These are phyloP conservation scores for Zymoseptoria ardabiliae DNA, from an alignment of 2,329 filamentous ascomycete species.

Conservation along the genomic window DNA sequence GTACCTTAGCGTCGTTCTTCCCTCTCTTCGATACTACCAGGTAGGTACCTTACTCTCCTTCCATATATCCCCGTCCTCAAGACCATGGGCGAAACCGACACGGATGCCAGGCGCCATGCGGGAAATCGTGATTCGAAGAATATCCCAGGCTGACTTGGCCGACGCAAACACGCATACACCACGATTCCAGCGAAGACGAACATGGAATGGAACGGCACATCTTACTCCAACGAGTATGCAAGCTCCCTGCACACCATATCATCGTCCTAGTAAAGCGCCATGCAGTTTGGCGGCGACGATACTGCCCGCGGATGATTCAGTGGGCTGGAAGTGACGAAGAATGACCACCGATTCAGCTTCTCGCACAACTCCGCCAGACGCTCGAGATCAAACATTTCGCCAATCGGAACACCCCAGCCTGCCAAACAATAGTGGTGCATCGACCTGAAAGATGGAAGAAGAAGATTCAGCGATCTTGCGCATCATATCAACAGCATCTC, in stretches of 20 bases:
- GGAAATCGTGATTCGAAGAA: too few relatives aligned
- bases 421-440: conserved; percentile 16
- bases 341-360: conserved; percentile 24
- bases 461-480: not conserved
- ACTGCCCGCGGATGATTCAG: conserved; percentile 7
- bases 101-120: too few relatives aligned
- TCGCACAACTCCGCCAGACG: conserved; percentile 25
- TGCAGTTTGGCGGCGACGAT: conserved; percentile 17
- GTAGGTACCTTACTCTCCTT: too few relatives aligned
- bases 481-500: not conserved
- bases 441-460: not conserved
- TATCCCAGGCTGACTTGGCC: too few relatives aligned
- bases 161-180: not conserved
- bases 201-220: not conserved
- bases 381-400: conserved; percentile 33
- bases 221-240: not conserved
- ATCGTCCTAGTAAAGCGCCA: conserved; percentile 11
- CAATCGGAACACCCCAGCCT: conserved; percentile 22
- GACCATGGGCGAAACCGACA: too few relatives aligned
- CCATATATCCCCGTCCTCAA: not conserved
- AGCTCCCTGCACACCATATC: not conserved
- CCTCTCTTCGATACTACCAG: too few relatives aligned
- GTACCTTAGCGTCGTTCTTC: not conserved
- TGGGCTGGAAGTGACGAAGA: conserved; percentile 19
- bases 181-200: not conserved